Evolutionary conservation across 2,329 filamentous ascomycete species (phyloP), one percentile per base, ranked within the genome.

Genomic region (Fusarium sp.): DNA sequence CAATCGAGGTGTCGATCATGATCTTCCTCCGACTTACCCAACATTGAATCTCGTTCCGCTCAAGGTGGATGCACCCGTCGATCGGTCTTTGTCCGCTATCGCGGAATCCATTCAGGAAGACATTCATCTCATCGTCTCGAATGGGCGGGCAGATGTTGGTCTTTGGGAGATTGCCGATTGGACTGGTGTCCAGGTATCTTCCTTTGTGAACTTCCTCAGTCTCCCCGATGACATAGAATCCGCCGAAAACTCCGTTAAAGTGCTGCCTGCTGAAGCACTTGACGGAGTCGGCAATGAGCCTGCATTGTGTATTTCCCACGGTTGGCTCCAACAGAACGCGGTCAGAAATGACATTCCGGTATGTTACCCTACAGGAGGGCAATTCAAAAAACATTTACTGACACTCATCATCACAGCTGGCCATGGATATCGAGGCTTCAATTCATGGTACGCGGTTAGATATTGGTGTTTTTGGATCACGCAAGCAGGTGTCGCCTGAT

Each of bases 21-120:
- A 90, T 1, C 84, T 89, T 3, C 79, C 85, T 0, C 73, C 75
- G 0, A 83, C 87, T 0, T 91, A 90, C 35, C 95, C 95, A 0
- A 97, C 94, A 0, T 86, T 98, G 22, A 95, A 93, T 74, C 86
- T 98, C 5, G 87, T 97, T 2, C 95, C 95, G 0, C 82, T 98
- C 0, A 86, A 87, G 12, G 87, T 97, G 2, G 79, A 74, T 7
- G 32, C 81, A 7, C 72, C 83, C 47, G 22, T 75, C 6, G 54
- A 65, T 1, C 72, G 80, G 4, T 63, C 78, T 4, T 70, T 93
- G 0, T 27, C 87, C 2, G 82, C 85, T 0, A 71, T 90, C 0
- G 94, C 95, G 0, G 80, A 72, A 6, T 79, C 84, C 14, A 89
- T 98, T 2, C 94, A 97, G 78, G 76, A 78, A 0, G 94, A 97